Base-by-base conservation (phyloP, 208 protist species). In the Crithidia acanthocephali region DNA sequence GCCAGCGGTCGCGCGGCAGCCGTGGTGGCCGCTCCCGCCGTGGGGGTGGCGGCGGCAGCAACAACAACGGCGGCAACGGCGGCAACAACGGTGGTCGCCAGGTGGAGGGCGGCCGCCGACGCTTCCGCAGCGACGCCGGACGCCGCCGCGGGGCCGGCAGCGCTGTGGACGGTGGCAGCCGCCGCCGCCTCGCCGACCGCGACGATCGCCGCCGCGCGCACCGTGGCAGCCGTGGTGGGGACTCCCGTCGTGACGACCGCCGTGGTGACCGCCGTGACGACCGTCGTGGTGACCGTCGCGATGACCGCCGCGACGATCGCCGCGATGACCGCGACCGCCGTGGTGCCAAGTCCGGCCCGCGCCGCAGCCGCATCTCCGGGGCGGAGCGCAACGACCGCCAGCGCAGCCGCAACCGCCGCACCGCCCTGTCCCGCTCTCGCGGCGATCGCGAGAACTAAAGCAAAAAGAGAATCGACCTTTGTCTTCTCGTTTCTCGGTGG, bases 321-420 rank as follows among this genome's bases (percentile, higher is more conserved):
- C 58, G 58, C 10, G 63, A 82, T 44, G 62, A 74, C 27, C 27
- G 52, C 33, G 72, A 62, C 48, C 77, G 68, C 51, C 82, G 83
- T 59, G 84, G 86, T 27, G 85, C 64, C 27, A 92, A 95, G 77
- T 73, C 79, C 15, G 33, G 61, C 7, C 64, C 68, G 32, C 86
- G 84, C 44, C 79, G 79, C 25, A 59, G 63, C 20, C 76, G 84
- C 37, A 69, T 80, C 22, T 72, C 75, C 0, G 84, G 66, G 48
- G 58, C 68, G 42, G 87, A 93, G 45, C 87, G 87, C 64, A 93
- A 93, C 61, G 89, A 96, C 30, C 81, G 85, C 28, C 58, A 75
- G 37, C 85, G 89, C 27, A 30, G 50, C 52, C 23, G 50, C 44
- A 74, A 83, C 42, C 84, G 88, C 44, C 78, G 81, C 32, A 79